Base-by-base conservation (phyloP, 73 alveolate genomes). In the Symbiodinium pilosum region DNA sequence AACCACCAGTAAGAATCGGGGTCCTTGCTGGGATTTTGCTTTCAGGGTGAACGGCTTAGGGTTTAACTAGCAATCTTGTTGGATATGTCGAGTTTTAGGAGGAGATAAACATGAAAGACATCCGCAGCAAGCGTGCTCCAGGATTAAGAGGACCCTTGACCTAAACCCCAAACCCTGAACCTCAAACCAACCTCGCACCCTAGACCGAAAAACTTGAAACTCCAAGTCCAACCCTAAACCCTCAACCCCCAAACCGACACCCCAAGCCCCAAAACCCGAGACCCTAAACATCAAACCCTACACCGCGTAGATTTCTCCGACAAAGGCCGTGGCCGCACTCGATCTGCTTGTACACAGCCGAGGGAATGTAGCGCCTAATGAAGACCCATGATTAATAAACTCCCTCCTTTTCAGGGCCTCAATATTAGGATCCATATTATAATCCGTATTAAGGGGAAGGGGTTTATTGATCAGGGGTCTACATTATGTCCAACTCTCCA, bases 261-360 rank as follows among this genome's bases (percentile, higher is more conserved):
- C 73, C 73, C 21, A 56, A 20, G 5, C 77, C 32, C 38, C 1
- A 59, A 14, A 28, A 28, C 77, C 77, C 28, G 3, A 64, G 28
- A 0, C 77, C 77, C 77, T 16, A 64, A 64, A 64, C 77, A n/a
- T n/a, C n/a, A 64, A 18, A 64, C 11, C 59, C 59, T 47, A 14
- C 59, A 47, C 6, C 59, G n/a, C n/a, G n/a, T n/a, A n/a, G n/a
- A n/a, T n/a, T n/a, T n/a, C n/a, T n/a, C n/a, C n/a, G n/a, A n/a
- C n/a, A n/a, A n/a, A n/a, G n/a, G 34, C 69, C 20, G 42, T 21
- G 42, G n/a, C 98, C 98, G 52, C 98, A 93, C 85, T 93, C 98
- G 30, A 93, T 93, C 84, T 93, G 98, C 92, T 93, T 93, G 98
- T 93, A 93, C 44, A 93, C 98, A 59, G 98, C 91, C 39, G 69